Conservation (phyloP, 169 alveolate genomes). For the Cystoisospora suis region DNA sequence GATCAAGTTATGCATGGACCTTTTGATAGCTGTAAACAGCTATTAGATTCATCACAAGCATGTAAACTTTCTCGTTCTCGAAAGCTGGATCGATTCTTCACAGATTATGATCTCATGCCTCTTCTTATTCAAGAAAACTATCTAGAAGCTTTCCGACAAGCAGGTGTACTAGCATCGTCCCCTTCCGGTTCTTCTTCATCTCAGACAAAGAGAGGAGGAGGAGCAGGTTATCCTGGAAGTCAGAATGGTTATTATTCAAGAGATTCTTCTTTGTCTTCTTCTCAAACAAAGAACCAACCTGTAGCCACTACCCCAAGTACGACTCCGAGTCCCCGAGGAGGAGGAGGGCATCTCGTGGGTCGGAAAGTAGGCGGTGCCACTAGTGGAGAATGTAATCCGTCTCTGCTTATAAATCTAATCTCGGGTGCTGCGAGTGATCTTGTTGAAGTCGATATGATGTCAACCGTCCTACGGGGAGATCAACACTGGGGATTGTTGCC, state of each 20-base stretch:
- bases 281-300: too few relatives aligned
- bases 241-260: background rate
- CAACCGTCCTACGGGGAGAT: background rate
- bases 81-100: slow-evolving; percentile 39
- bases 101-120: slow-evolving; percentile 36
- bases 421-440: background rate
- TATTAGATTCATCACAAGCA: background rate
- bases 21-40: slow-evolving; percentile 45
- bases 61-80: background rate
- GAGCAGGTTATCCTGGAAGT: background rate
- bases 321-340: slow-evolving; percentile 26
- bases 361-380: background rate
- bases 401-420: background rate
- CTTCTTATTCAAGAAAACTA: slow-evolving; percentile 36
- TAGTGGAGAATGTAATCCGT: too few relatives aligned
- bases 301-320: too few relatives aligned
- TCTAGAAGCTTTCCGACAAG: slow-evolving; percentile 18
- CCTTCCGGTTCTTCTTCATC: background rate
- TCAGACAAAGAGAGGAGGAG: background rate
- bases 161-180: background rate
- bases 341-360: background rate
- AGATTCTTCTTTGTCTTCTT: too few relatives aligned
- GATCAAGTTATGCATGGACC: slow-evolving; percentile 44
- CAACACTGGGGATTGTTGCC: slow-evolving; percentile 25
- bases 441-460: slow-evolving; percentile 9